phyloP scores from a whole-genome alignment of 257 asterid genomes.

The Penstemon newberryi region DNA sequence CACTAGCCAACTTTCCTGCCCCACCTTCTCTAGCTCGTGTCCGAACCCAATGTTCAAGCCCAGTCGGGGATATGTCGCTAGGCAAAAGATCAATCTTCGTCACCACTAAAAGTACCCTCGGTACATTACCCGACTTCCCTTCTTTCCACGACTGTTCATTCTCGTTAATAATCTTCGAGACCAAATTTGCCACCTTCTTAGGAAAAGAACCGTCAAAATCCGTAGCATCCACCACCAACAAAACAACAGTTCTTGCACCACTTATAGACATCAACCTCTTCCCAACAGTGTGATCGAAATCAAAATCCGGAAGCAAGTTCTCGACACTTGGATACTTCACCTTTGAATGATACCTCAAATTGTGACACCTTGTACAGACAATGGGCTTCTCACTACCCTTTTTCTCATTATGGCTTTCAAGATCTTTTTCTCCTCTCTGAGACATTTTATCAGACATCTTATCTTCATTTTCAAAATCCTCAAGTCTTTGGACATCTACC shows the following conservation, averaged over 20 bases:
- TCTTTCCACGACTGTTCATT: slow-evolving; percentile 74
- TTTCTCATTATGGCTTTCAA: slow-evolving; percentile 23
- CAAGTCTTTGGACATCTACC: slow-evolving; percentile 30
- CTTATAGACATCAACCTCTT: slow-evolving; percentile 58
- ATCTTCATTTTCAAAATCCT: slow-evolving; percentile 25
- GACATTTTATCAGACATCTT: slow-evolving; percentile 38
- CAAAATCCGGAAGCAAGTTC: slow-evolving; percentile 82
- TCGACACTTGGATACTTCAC: slow-evolving; percentile 68
- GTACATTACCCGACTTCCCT: slow-evolving; percentile 82
- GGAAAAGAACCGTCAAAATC: slow-evolving; percentile 95
- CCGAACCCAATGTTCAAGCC: slow-evolving; percentile 87
- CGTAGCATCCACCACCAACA: slow-evolving; percentile 80
- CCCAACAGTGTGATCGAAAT: slow-evolving; percentile 87
- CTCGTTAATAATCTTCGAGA: slow-evolving; percentile 61
- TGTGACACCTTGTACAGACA: slow-evolving; percentile 87
- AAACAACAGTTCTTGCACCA: slow-evolving; percentile 71
- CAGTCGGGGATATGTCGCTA: slow-evolving; percentile 70
- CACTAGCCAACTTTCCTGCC: slow-evolving; percentile 58
- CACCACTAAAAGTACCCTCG: slow-evolving; percentile 72
- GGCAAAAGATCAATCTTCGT: slow-evolving; percentile 90
- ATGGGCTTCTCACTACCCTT: slow-evolving; percentile 43
- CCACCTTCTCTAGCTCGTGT: slow-evolving; percentile 83
- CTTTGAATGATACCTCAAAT: slow-evolving; percentile 65
- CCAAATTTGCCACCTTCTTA: slow-evolving; percentile 64
- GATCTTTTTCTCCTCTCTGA: slow-evolving; percentile 12